Percentiles rank a stretch among this genome's conserved stretches.
phyloP scores from a whole-genome alignment of 805 yeast genomes.

The Cyberlindnera mrakii region DNA sequence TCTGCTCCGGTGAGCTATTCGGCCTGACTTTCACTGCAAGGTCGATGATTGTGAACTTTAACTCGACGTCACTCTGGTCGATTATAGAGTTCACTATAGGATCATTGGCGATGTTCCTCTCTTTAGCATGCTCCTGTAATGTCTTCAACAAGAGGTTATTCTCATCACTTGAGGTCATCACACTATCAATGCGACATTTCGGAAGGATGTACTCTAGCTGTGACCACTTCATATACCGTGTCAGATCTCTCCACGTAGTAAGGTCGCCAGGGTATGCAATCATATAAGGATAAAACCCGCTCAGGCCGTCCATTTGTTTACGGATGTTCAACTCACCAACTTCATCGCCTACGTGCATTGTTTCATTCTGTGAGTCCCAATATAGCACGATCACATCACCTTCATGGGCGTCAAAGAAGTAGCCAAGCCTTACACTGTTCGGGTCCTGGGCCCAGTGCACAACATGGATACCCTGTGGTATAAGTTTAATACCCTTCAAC shows the following conservation, averaged over 20 bases:
- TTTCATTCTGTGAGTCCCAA: conserved; percentile 34
- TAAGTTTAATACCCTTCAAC: conserved; percentile 44
- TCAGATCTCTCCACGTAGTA: conserved; percentile 23
- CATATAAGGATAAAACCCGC: conserved; percentile 33
- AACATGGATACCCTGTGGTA: conserved; percentile 48
- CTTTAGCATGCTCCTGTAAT: conserved; percentile 26
- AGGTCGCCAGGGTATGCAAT: conserved; percentile 32
- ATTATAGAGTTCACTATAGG: conserved; percentile 27
- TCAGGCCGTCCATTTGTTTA: conserved; percentile 25
- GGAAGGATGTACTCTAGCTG: conserved; percentile 27
- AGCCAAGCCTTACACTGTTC: conserved; percentile 36
- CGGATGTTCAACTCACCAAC: conserved; percentile 27
- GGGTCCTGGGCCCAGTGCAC: conserved; percentile 42
- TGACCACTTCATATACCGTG: conserved; percentile 19
- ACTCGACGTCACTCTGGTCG: conserved; percentile 29
- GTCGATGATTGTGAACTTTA: conserved; percentile 38
- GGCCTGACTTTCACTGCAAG: conserved; percentile 32
- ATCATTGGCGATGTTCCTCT: conserved; percentile 24
- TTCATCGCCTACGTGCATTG: conserved; percentile 22
- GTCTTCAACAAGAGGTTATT: conserved; percentile 34
- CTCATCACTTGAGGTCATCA: conserved; percentile 47
- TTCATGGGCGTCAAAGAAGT: conserved; percentile 29
- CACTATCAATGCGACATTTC: conserved; percentile 28
- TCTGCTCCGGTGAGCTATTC: conserved; percentile 30
- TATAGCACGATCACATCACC: conserved; percentile 27